Conservation (phyloP, 2,329 filamentous ascomycete species). For the Graphilbum fragrans region DNA sequence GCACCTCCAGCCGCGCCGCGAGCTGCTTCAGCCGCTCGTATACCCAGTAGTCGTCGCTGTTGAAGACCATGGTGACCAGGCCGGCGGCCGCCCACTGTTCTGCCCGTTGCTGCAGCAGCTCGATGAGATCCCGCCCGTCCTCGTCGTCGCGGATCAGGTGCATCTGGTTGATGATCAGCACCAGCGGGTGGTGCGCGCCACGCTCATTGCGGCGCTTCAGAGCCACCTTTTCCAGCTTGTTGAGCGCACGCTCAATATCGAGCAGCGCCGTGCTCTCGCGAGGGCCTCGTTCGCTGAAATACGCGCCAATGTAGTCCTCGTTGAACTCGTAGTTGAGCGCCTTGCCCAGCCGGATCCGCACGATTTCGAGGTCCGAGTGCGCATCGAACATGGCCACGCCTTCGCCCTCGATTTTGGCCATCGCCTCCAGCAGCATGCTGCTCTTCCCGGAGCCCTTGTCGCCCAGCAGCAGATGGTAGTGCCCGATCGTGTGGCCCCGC, state of each 20-base stretch:
- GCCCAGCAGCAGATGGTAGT: conserved; percentile 84
- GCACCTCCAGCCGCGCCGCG: conserved; percentile 88
- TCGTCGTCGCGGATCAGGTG: conserved; percentile 87
- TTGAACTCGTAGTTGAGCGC: conserved; percentile 94
- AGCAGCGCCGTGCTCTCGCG: conserved; percentile 84
- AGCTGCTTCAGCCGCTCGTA: conserved; percentile 90
- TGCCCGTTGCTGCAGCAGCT: conserved; percentile 87
- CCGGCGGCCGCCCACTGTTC: conserved; percentile 94
- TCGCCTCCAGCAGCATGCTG: conserved; percentile 89
- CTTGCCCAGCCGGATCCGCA: conserved; percentile 84
- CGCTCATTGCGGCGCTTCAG: conserved; percentile 50
- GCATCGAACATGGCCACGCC: conserved; percentile 93
- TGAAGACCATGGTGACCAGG: conserved; percentile 85
- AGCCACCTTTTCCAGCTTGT: conserved; percentile 95
- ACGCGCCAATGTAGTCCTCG: conserved; percentile 92
- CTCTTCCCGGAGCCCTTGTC: conserved; percentile 97
- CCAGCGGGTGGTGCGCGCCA: conserved; percentile 48
- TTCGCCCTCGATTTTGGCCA: conserved; percentile 83
- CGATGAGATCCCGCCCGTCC: conserved; percentile 83
- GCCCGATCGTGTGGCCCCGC: conserved; percentile 56
- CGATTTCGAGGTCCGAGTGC: conserved; percentile 89
- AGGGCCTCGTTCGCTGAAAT: conserved; percentile 89
- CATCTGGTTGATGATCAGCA: conserved; percentile 91
- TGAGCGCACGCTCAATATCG: conserved; percentile 92
- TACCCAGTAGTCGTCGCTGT: conserved; percentile 97